Evolutionary conservation across 441 rosid genomes (phyloP).

Genomic region (Corymbia citriodora): DNA sequence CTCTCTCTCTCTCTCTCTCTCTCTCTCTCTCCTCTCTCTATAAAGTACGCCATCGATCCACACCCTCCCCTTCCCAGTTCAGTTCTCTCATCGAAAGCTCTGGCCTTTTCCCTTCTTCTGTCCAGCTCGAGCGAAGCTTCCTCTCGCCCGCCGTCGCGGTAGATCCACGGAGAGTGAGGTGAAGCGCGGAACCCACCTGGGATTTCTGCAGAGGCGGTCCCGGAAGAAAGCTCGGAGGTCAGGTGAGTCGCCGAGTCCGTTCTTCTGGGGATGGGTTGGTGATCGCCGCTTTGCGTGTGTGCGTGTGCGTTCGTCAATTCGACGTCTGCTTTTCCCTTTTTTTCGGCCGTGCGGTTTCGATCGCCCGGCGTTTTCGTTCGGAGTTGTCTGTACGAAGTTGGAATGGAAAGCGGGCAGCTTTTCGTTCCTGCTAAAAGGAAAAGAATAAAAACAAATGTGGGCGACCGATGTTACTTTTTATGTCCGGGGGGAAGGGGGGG

Average conservation of each 20-base stretch:
- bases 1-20: background rate
- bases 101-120: background rate
- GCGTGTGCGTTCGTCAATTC: background rate
- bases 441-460: background rate
- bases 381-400: background rate
- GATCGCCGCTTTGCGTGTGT: background rate
- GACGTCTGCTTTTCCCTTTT: background rate
- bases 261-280: background rate
- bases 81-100: background rate
- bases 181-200: background rate
- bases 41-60: background rate
- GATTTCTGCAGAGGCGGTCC: background rate
- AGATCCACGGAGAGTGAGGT: background rate
- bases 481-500: background rate
- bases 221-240: background rate
- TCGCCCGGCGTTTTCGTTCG: background rate
- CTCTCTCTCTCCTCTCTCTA: background rate
- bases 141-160: background rate
- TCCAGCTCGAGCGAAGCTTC: background rate
- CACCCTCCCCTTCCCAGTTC: background rate
- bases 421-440: background rate
- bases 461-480: background rate
- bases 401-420: background rate
- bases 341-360: background rate
- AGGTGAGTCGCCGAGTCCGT: background rate